These are phyloP conservation scores for Calonectria fujianensis DNA, from an alignment of 2,329 filamentous ascomycete genomes.

Conservation along the genomic window DNA sequence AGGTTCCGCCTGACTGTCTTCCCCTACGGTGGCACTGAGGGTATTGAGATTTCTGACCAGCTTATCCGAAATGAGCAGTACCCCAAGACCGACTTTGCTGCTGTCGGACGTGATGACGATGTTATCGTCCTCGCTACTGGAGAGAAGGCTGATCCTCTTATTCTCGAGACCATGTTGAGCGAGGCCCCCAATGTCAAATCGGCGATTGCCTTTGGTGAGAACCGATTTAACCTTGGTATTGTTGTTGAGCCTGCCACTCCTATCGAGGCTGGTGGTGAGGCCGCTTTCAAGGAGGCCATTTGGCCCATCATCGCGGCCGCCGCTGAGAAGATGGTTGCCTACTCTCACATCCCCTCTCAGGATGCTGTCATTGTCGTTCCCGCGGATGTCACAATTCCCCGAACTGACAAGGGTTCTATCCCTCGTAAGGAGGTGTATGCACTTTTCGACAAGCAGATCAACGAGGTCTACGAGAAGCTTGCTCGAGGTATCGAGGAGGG, in stretches of 20 bases:
- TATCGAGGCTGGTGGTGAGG: slow-evolving; percentile 17
- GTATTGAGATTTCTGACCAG: slow-evolving; percentile 59
- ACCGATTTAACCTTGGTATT: slow-evolving; percentile 49
- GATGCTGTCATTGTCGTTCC: slow-evolving; percentile 49
- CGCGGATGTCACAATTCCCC: slow-evolving; percentile 39
- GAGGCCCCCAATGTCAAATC: slow-evolving; percentile 44
- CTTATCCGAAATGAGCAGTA: slow-evolving; percentile 55
- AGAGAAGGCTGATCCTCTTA: slow-evolving; percentile 51
- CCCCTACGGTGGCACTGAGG: slow-evolving; percentile 54
- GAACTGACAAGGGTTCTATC: slow-evolving; percentile 53
- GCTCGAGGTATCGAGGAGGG: slow-evolving; percentile 36
- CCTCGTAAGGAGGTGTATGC: slow-evolving; percentile 48
- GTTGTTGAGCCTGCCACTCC: slow-evolving; percentile 47
- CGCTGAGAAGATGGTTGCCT: slow-evolving; percentile 46
- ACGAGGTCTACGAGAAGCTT: slow-evolving; percentile 43
- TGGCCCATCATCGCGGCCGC: slow-evolving; percentile 46
- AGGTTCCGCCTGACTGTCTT: slow-evolving; percentile 54
- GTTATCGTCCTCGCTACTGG: slow-evolving; percentile 53
- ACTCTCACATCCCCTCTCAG: slow-evolving; percentile 45
- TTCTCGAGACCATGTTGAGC: slow-evolving; percentile 48
- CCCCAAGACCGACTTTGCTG: slow-evolving; percentile 52
- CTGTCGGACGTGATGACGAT: slow-evolving; percentile 59
- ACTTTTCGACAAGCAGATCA: slow-evolving; percentile 45
- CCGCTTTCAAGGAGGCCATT: slow-evolving; percentile 42
- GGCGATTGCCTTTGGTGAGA: slow-evolving; percentile 49